These are phyloP conservation scores for Suhomyces bolitotheri DNA, from an alignment of 1,139 yeast species.

Conservation along the genomic window DNA sequence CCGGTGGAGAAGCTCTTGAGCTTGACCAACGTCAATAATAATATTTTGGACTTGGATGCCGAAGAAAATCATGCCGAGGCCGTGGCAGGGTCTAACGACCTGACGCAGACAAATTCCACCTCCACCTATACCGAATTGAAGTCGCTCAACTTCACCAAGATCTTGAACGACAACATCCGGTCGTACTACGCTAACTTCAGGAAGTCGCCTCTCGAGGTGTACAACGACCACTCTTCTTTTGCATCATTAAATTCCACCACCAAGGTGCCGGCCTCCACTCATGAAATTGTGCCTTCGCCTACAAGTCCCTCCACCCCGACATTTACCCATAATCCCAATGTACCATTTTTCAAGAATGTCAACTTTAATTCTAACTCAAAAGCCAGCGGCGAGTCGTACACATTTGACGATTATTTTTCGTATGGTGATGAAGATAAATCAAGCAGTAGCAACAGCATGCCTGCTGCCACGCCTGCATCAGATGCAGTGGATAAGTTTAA, in stretches of 20 bases:
- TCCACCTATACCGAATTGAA: constrained; percentile 13
- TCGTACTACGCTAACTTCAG: constrained; percentile 32
- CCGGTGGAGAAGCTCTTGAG: constrained; percentile 48
- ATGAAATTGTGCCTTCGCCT: constrained; percentile 11
- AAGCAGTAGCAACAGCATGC: neutral
- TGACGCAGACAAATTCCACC: neutral
- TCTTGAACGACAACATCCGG: constrained; percentile 42
- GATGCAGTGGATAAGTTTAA: constrained; percentile 5
- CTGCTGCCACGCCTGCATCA: constrained; percentile 1
- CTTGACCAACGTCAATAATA: constrained; percentile 35
- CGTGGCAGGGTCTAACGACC: constrained; percentile 2
- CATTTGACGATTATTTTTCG: constrained; percentile 41
- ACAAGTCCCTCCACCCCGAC: constrained; percentile 12
- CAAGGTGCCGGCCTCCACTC: constrained; percentile 7
- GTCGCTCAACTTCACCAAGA: constrained; percentile 40
- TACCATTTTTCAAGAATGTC: constrained; percentile 45
- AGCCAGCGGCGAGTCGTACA: constrained; percentile 21
- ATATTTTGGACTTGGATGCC: constrained; percentile 27
- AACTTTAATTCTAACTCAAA: constrained; percentile 38
- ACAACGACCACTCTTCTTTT: constrained; percentile 37
- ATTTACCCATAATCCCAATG: constrained; percentile 16
- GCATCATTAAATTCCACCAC: constrained; percentile 29
- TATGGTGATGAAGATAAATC: constrained; percentile 17
- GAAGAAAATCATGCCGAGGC: neutral
- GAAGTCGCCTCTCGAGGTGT: constrained; percentile 29